Conservation (phyloP, 2,329 filamentous ascomycete species). For the Diaporthe vaccinii region DNA sequence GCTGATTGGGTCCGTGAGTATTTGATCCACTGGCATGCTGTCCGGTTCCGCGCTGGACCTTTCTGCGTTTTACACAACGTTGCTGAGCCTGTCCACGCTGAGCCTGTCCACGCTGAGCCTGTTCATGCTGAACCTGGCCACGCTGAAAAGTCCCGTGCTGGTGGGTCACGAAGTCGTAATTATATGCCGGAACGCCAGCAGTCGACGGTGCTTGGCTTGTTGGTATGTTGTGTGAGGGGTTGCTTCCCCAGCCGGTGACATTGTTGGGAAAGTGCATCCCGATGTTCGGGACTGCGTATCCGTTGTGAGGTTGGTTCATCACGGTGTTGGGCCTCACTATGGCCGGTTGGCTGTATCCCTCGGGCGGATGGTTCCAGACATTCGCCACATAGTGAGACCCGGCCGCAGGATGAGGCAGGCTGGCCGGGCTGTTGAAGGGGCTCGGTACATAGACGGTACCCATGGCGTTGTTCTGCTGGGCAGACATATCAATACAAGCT, state of each 20-base stretch:
- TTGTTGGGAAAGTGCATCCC: rapidly evolving
- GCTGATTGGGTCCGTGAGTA: neutral
- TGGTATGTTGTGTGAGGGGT: neutral
- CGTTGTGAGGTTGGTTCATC: neutral
- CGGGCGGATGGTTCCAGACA: too few relatives aligned
- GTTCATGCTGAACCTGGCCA: neutral
- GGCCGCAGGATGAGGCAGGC: neutral
- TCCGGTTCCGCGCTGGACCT: neutral
- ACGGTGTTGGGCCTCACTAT: rapidly evolving
- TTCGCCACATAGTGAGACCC: neutral
- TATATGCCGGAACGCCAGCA: neutral
- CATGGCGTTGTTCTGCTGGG: neutral
- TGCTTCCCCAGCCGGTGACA: neutral
- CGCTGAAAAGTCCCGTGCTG: neutral
- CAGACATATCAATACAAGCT: neutral
- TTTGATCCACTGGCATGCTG: too few relatives aligned
- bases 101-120: neutral
- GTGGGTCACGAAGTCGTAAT: rapidly evolving
- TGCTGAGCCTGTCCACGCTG: neutral
- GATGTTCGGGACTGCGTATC: neutral
- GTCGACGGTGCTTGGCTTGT: neutral
- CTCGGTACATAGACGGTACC: neutral
- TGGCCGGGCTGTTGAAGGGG: neutral
- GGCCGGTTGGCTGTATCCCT: neutral
- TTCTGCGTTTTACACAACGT: neutral